Percentiles rank a stretch among this genome's conserved stretches.
Conservation (phyloP, 2,329 filamentous ascomycete genomes). For the Colletotrichum sp. region DNA sequence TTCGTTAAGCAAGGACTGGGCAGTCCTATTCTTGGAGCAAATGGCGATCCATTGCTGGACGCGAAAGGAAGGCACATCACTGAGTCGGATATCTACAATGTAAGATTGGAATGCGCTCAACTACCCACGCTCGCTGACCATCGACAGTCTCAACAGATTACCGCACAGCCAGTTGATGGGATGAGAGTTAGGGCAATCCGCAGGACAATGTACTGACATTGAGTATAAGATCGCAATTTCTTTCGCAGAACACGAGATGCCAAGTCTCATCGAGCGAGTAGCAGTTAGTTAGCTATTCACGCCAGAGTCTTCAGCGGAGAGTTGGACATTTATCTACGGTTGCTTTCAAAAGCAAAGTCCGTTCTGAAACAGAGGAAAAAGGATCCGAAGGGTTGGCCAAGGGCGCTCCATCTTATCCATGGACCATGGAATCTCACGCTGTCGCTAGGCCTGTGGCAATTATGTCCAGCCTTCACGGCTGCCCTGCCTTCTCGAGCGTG, state of each 20-base stretch:
- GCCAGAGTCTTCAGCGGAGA: background rate
- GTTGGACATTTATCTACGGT: background rate
- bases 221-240: background rate
- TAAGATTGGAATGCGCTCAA: background rate
- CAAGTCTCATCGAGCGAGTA: no score
- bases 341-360: background rate
- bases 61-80: conserved; percentile 17
- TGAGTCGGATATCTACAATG: conserved; percentile 18
- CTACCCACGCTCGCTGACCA: background rate
- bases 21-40: conserved; percentile 7
- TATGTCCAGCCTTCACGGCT: background rate
- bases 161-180: conserved; percentile 18
- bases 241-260: no score
- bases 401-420: background rate
- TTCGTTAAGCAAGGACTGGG: conserved; percentile 22
- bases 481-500: background rate
- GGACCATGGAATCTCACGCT: background rate
- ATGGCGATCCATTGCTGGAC: conserved; percentile 11
- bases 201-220: background rate
- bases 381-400: background rate
- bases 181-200: conserved; percentile 8
- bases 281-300: no score
- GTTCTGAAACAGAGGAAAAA: no score
- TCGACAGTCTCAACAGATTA: conserved; percentile 15
- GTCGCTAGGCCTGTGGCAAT: background rate